Conservation (phyloP, 176 grass and related monocot genomes). For the Alloteropsis semialata region DNA sequence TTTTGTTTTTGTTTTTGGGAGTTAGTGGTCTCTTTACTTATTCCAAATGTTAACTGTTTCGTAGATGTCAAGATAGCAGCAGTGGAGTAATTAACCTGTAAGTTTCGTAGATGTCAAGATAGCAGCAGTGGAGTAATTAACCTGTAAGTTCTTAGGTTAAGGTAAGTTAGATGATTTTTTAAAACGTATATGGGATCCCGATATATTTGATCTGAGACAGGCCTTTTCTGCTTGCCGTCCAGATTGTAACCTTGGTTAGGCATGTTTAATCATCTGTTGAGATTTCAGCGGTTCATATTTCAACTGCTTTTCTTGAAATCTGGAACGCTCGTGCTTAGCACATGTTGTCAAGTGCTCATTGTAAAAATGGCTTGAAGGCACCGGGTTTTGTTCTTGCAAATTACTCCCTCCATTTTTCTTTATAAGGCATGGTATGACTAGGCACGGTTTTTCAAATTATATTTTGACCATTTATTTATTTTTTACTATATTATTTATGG, state of each 20-base stretch:
- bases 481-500: no score
- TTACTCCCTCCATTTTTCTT: no score
- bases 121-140: no score
- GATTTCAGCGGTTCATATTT: background rate
- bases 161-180: no score
- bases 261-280: conserved; percentile 7
- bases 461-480: no score
- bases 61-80: conserved; percentile 2
- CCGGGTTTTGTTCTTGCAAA: background rate
- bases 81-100: background rate
- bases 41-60: background rate
- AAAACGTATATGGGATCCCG: background rate
- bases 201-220: conserved; percentile 38
- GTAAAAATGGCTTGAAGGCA: background rate
- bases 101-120: no score
- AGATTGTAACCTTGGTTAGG: conserved; percentile 28
- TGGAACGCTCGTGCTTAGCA: background rate
- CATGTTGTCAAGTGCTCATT: background rate
- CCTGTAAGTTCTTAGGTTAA: no score
- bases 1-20: background rate
- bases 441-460: no score
- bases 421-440: no score
- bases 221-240: conserved; percentile 30
- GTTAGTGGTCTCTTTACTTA: background rate
- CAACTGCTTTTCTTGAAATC: background rate